Conservation (phyloP, 2,329 filamentous ascomycete species). For the Claviceps quebecensis region DNA sequence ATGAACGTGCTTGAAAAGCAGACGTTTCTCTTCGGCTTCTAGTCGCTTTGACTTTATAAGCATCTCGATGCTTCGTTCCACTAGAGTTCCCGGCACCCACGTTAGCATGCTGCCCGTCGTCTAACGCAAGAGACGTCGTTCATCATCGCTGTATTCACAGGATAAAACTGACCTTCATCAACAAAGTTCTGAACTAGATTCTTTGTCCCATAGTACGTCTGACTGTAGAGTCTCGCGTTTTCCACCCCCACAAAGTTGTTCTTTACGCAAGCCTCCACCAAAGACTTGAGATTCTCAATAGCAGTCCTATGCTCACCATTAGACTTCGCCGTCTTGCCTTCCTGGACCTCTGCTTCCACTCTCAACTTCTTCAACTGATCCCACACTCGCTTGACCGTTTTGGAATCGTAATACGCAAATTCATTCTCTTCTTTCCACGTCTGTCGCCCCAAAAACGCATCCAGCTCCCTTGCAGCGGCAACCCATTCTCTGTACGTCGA, state of each 20-base stretch:
- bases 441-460: conserved; percentile 67
- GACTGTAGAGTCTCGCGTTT: conserved; percentile 86
- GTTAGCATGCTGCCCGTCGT: background rate
- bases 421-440: conserved; percentile 66
- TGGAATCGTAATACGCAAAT: conserved; percentile 76
- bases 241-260: conserved; percentile 95
- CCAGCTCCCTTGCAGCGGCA: conserved; percentile 61
- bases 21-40: conserved; percentile 57
- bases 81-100: conserved; percentile 20
- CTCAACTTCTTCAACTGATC: conserved; percentile 58
- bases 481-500: conserved; percentile 76
- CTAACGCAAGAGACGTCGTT: background rate
- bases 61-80: conserved; percentile 52
- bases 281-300: conserved; percentile 59
- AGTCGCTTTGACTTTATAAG: conserved; percentile 56
- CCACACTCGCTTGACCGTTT: conserved; percentile 65
- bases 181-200: conserved; percentile 80
- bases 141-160: background rate
- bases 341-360: conserved; percentile 40
- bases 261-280: conserved; percentile 87
- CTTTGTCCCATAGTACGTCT: conserved; percentile 98
- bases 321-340: conserved; percentile 20
- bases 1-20: conserved; percentile 74
- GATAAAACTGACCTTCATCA: conserved; percentile 50
- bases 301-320: conserved; percentile 27